phyloP scores from a whole-genome alignment of 225 moss, liverwort and hornwort genomes.

The Straminergon stramineum region DNA sequence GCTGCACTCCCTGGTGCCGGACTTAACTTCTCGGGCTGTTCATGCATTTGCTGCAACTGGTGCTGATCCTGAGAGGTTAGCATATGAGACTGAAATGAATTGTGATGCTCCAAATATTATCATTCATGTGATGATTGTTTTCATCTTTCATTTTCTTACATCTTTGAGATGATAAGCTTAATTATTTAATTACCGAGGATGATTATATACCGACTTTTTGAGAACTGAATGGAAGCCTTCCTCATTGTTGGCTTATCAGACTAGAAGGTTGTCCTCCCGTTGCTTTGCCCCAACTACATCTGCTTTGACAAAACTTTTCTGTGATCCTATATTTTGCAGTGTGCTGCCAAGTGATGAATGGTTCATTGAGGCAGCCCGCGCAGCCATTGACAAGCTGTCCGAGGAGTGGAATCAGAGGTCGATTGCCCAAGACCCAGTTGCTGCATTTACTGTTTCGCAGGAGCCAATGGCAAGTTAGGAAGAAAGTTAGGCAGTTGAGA shows the following conservation, averaged over 20 bases:
- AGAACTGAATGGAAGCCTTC: not conserved
- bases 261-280: not conserved
- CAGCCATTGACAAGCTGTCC: constrained; percentile 2
- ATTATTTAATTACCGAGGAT: not conserved
- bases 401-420: constrained; percentile 4
- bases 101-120: not conserved
- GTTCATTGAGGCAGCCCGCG: constrained; percentile 20
- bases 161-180: not conserved
- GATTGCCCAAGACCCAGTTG: not conserved
- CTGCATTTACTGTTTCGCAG: not conserved
- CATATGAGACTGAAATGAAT: not conserved
- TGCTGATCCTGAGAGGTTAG: constrained; percentile 65
- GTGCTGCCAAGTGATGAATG: constrained; percentile 32
- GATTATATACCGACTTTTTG: not conserved
- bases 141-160: not conserved
- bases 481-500: not conserved
- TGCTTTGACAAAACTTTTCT: not conserved
- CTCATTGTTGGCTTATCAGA: not conserved
- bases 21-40: constrained; percentile 60
- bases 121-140: not conserved
- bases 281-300: not conserved
- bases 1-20: constrained; percentile 46
- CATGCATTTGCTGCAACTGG: constrained; percentile 83
- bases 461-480: not conserved
- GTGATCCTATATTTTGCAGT: not conserved